Percentiles rank a stretch among this genome's conserved stretches.
Conservation (phyloP, 768 basidiomycete species). For the Calocybe indica region DNA sequence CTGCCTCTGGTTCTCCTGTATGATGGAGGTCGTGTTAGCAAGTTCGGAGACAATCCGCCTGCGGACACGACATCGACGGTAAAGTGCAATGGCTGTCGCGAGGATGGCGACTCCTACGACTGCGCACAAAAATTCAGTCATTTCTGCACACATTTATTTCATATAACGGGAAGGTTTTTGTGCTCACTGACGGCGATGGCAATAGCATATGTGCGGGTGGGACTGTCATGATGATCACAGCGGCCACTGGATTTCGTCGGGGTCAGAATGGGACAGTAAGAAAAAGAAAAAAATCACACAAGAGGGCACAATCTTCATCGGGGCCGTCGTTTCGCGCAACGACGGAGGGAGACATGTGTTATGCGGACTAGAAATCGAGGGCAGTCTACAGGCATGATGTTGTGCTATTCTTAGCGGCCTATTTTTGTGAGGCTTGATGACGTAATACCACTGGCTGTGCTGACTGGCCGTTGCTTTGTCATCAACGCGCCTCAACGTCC, state of each 20-base stretch:
- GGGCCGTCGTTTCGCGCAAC: neutral
- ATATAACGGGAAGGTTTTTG: neutral
- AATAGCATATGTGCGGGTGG: slow-evolving; percentile 7
- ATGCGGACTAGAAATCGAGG: neutral
- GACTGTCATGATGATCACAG: slow-evolving; percentile 2
- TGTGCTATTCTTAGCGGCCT: too few relatives aligned
- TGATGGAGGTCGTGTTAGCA: too few relatives aligned
- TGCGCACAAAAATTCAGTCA: neutral
- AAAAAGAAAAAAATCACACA: neutral
- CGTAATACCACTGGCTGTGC: too few relatives aligned
- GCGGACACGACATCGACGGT: too few relatives aligned
- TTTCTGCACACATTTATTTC: too few relatives aligned
- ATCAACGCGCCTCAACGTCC: too few relatives aligned
- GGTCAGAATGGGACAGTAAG: neutral
- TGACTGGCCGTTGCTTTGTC: too few relatives aligned
- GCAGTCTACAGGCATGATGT: neutral
- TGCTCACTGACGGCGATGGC: slow-evolving; percentile 4
- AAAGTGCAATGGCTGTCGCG: neutral
- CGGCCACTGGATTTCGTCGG: neutral
- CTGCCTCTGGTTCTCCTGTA: neutral
- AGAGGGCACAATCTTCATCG: too few relatives aligned
- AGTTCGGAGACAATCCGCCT: too few relatives aligned
- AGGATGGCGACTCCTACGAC: slow-evolving; percentile 3
- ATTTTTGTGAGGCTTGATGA: too few relatives aligned
- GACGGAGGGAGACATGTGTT: neutral